Evolutionary conservation across 2,329 filamentous ascomycete genomes (phyloP).

Genomic region (Fusarium cicatricum): DNA sequence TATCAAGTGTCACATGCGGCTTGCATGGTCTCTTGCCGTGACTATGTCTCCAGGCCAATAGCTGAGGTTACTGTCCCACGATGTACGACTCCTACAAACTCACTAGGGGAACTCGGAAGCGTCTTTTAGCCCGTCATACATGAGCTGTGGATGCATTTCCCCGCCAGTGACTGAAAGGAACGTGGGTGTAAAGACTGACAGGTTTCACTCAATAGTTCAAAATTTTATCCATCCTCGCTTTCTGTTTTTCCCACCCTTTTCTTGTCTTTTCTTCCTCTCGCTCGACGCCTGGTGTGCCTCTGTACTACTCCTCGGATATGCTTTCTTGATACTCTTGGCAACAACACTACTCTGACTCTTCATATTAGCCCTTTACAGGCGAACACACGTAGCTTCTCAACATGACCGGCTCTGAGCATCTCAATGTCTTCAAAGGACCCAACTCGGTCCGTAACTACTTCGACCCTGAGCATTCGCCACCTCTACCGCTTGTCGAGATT

Average conservation of each 20-base stretch:
- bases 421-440: constrained; percentile 65
- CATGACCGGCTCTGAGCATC: constrained; percentile 40
- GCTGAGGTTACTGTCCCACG: constrained; percentile 8
- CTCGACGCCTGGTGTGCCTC: neutral
- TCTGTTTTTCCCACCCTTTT: constrained; percentile 3
- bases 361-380: constrained; percentile 4
- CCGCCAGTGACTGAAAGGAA: constrained; percentile 29
- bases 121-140: neutral
- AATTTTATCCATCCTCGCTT: constrained; percentile 2
- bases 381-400: constrained; percentile 19
- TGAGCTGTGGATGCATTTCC: constrained; percentile 22
- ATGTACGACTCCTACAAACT: constrained; percentile 4
- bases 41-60: constrained; percentile 19
- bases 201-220: constrained; percentile 15
- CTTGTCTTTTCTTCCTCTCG: neutral
- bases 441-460: constrained; percentile 66
- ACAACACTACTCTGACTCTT: neutral
- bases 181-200: constrained; percentile 22
- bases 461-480: constrained; percentile 64
- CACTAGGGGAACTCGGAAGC: constrained; percentile 1
- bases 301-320: neutral
- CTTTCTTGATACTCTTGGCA: neutral
- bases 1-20: constrained; percentile 16
- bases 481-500: constrained; percentile 67
- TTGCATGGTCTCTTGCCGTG: constrained; percentile 13